A percentile compares a stretch with the other conserved stretches of the same genome.
Evolutionary conservation across 2,329 filamentous ascomycete species (phyloP).

Genomic region (Fusarium citri): DNA sequence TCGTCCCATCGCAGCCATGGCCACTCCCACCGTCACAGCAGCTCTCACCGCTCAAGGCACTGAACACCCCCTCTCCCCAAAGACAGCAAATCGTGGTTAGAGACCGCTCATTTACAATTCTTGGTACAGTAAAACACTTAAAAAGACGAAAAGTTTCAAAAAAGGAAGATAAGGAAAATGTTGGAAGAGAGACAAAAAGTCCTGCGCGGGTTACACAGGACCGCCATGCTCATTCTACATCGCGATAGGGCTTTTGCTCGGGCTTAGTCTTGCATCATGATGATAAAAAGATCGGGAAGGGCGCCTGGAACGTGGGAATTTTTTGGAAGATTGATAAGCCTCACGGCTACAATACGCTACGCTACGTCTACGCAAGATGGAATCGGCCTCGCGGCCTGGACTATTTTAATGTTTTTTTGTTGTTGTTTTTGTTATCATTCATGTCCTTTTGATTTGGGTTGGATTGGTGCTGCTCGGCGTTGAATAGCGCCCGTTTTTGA

Average conservation of each 20-base stretch:
- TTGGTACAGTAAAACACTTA: constrained; percentile 17
- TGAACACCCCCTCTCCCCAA: constrained; percentile 23
- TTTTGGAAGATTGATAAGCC: constrained; percentile 47
- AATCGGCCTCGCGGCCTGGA: constrained; percentile 47
- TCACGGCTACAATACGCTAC: constrained; percentile 43
- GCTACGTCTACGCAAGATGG: constrained; percentile 45
- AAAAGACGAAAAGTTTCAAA: constrained; percentile 26
- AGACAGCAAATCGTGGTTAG: constrained; percentile 5
- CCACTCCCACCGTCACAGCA: constrained; percentile 52
- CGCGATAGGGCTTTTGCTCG: constrained; percentile 16
- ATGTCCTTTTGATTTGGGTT: constrained; percentile 12
- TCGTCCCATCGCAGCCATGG: constrained; percentile 58
- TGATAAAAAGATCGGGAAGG: constrained; percentile 32
- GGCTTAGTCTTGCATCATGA: constrained; percentile 27
- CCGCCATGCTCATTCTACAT: constrained; percentile 38
- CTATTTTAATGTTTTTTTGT: constrained; percentile 42
- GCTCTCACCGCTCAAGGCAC: constrained; percentile 48
- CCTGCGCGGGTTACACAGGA: constrained; percentile 48
- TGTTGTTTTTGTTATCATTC: constrained; percentile 19
- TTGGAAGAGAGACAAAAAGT: constrained; percentile 36
- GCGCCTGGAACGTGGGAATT: constrained; percentile 39
- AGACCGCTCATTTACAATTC: constrained; percentile 12
- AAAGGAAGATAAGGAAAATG: constrained; percentile 28
- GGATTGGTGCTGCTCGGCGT: constrained; percentile 40
- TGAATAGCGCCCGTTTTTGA: constrained; percentile 30